Base-by-base conservation (phyloP, 1,139 yeast genomes). In the Hyphopichia burtonii region DNA sequence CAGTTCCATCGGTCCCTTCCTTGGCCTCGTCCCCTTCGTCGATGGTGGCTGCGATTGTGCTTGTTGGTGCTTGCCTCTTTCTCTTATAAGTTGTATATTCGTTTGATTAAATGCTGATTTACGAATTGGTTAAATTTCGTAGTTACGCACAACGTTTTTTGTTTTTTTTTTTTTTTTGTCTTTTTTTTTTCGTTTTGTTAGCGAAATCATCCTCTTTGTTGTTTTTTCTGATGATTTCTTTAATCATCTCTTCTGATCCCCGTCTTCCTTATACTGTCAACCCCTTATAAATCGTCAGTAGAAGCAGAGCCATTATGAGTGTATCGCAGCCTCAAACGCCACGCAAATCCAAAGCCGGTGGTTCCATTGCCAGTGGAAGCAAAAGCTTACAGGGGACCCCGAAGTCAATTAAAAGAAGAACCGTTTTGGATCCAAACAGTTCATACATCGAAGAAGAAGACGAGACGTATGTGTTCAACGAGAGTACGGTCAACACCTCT, bases 361-460 rank as follows among this genome's bases (percentile, higher is more conserved):
- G 17, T 14, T 28, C 31, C 15, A n/a, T 9, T n/a, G 17, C 11
- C 6, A 32, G 33, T 10, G 35, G 32, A 2, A 2, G 9, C 19
- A 27, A 31, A 5, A 23, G 31, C 19, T 18, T 17, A n/a, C 34
- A 17, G 8, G 41, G 36, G n/a, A 39, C 42, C 11, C 40, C 44
- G 8, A 32, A 28, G 28, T 31, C 41, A 4, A 25, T 28, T 8
- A 27, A 27, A 14, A 33, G n/a, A n/a, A 41, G 38, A 34, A 64
- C 69, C 10, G 56, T 67, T 38, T 58, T 54, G 38, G 66, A 62
- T 40, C 49, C 52, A 20, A 58, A 63, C 41, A 66, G 61, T 35
- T 59, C 72, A 5, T 68, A 68, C 41, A 47, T 68, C 34, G 75
- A 69, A 45, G 72, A 66, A 38, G 71, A 68, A 9, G 75, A 69